phyloP scores from a whole-genome alignment of 768 basidiomycete genomes.

The Tricholomella constricta region DNA sequence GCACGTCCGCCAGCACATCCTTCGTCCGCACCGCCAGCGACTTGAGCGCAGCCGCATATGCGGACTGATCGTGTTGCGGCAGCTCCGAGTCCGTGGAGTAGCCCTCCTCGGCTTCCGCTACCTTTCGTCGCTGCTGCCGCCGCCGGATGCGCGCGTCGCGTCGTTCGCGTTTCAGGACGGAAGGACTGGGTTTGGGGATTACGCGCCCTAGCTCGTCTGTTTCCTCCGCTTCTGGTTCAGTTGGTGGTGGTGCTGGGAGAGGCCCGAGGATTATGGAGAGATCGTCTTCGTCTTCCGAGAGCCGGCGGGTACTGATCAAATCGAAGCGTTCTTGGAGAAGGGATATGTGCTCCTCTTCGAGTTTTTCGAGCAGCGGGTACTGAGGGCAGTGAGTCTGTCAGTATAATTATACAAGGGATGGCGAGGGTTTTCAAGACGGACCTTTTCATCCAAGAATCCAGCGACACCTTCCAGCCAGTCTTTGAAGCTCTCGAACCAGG shows the following conservation, averaged over 20 bases:
- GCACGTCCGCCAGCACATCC: slow-evolving; percentile 77
- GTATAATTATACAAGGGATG: neutral
- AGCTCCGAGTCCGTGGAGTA: slow-evolving; percentile 86
- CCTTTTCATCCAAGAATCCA: slow-evolving; percentile 89
- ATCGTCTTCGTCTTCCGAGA: slow-evolving; percentile 81
- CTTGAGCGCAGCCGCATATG: slow-evolving; percentile 65
- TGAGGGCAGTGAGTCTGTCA: no score
- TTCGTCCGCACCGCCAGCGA: slow-evolving; percentile 52
- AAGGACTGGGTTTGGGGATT: slow-evolving; percentile 47
- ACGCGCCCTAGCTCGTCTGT: slow-evolving; percentile 65
- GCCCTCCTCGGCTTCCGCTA: slow-evolving; percentile 63
- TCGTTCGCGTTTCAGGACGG: slow-evolving; percentile 52
- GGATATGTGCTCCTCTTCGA: slow-evolving; percentile 75
- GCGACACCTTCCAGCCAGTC: slow-evolving; percentile 85
- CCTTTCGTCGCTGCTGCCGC: slow-evolving; percentile 41
- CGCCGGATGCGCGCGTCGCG: slow-evolving; percentile 60
- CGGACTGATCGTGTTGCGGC: slow-evolving; percentile 61
- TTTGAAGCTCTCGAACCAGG: slow-evolving; percentile 77
- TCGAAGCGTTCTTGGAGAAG: slow-evolving; percentile 73
- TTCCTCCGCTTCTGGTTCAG: slow-evolving; percentile 38
- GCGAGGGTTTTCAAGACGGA: neutral
- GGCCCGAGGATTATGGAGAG: slow-evolving; percentile 67
- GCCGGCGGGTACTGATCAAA: slow-evolving; percentile 68
- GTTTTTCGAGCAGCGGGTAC: slow-evolving; percentile 77
- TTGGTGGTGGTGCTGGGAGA: slow-evolving; percentile 33